A percentile compares a stretch with the other conserved stretches of the same genome.
Evolutionary conservation across 2,329 filamentous ascomycete genomes (phyloP).

Genomic region (Mollisiaceae sp.): DNA sequence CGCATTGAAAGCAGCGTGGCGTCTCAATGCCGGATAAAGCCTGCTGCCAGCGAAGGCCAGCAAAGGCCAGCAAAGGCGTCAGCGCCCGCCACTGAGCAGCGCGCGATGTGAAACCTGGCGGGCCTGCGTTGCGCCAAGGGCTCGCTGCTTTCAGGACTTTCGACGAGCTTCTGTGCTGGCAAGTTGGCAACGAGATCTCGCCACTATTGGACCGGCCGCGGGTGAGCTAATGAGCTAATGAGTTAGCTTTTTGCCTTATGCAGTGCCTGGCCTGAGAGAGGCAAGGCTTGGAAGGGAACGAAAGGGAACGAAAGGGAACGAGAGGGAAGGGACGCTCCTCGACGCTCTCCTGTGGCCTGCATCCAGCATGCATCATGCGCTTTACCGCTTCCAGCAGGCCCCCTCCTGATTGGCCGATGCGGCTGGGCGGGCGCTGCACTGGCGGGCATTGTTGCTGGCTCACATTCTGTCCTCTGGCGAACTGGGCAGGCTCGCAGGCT

Average conservation of each 20-base stretch:
- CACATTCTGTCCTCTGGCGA: neutral
- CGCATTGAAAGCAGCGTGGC: constrained; percentile 18
- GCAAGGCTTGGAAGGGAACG: neutral
- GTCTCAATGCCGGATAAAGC: constrained; percentile 25
- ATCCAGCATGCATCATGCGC: constrained; percentile 14
- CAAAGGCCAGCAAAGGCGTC: neutral
- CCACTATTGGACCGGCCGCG: constrained; percentile 12
- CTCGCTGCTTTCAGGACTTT: constrained; percentile 18
- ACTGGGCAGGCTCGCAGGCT: neutral
- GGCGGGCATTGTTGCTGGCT: neutral
- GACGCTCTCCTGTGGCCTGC: constrained; percentile 5
- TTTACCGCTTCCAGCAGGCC: constrained; percentile 13
- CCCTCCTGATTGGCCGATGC: neutral
- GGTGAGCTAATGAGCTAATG: no score
- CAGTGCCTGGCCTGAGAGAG: neutral
- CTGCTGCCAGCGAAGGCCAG: neutral
- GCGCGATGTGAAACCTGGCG: constrained; percentile 12
- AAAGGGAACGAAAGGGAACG: neutral
- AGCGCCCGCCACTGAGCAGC: neutral
- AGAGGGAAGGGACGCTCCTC: neutral
- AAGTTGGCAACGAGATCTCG: neutral
- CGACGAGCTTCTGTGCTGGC: constrained; percentile 11
- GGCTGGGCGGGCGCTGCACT: neutral
- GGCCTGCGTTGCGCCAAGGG: neutral
- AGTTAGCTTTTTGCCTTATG: no score